phyloP scores from a whole-genome alignment of 1,284 basidiomycete species.

The Trichosporon coremiiforme region DNA sequence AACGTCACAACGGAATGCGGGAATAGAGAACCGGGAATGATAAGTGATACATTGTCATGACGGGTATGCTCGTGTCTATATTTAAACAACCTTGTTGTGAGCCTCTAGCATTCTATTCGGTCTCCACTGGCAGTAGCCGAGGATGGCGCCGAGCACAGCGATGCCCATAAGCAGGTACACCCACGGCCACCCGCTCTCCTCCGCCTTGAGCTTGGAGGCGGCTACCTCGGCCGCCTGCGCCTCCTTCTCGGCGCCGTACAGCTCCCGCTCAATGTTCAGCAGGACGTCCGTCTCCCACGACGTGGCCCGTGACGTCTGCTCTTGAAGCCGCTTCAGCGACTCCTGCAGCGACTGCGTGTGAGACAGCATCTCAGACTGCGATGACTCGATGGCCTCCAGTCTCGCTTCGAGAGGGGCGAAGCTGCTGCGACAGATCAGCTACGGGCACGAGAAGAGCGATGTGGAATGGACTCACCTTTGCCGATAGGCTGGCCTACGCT shows the following conservation, averaged over 20 bases:
- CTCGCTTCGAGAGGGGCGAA: neutral
- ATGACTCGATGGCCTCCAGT: constrained; percentile 2
- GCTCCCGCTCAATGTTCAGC: constrained; percentile 11
- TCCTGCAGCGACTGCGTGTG: neutral
- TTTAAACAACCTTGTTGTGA: constrained; percentile 17
- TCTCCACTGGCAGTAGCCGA: constrained; percentile 13
- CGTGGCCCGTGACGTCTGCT: neutral
- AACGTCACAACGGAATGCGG: neutral
- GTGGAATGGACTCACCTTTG: neutral
- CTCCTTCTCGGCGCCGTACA: constrained; percentile 15
- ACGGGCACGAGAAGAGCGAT: no score
- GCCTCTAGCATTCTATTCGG: constrained; percentile 4
- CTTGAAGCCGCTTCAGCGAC: neutral
- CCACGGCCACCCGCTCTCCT: constrained; percentile 4
- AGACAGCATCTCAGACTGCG: neutral
- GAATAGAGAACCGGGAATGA: neutral
- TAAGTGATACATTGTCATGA: constrained; percentile 1
- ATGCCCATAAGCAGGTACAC: neutral
- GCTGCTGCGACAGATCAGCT: neutral
- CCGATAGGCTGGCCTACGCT: neutral
- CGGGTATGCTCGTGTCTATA: neutral
- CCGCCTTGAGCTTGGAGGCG: neutral
- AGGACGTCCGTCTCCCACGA: constrained; percentile 14
- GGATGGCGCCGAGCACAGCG: constrained; percentile 1
- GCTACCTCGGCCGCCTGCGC: neutral